Evolutionary conservation across 331 rosid species (phyloP), one percentile per base, ranked within the genome.

Genomic region (Pyrus hybrid): DNA sequence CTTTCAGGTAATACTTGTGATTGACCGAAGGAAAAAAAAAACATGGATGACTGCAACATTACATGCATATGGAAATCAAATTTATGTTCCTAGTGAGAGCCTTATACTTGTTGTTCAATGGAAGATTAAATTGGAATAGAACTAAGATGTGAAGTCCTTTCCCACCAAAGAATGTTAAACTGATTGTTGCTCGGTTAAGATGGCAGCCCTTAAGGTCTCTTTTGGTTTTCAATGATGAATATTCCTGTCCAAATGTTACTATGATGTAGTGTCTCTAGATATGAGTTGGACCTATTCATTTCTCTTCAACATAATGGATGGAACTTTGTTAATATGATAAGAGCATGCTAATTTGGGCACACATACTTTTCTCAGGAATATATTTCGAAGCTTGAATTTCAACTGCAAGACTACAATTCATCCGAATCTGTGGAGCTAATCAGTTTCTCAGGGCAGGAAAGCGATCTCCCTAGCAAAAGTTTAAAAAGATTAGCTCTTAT

Each of bases 401-500:
- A 77, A 68, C 74, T 89, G 61, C 83, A 63, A 63, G 85, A 83
- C 3, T 68, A 79, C 83, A 60, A 82, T 72, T 49, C 77, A 78
- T 74, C 77, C 65, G 83, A 80, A 30, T 37, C 85, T 54, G 45
- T 68, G 30, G 79, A 80, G 74, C 79, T 60, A 21, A 60, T 81
- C 67, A 54, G 69, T 68, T 77, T 83, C 67, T 56, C 75, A 12
- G 56, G 65, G 76, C 77, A 67, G 54, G 83, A 90, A 45, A 63
- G 54, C 67, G 83, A 72, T 70, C 37, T 56, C 72, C 79, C 81
- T 8, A 78, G 77, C 77, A 84, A 71, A 79, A 82, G 80, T 67
- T 85, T 85, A 8, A 86, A 70, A 85, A 85, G 75, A 79, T 57
- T 87, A 66, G 87, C 98, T 13, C 88, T 86, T 32, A 71, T 83